phyloP scores from a whole-genome alignment of 2,329 filamentous ascomycete species.

The Microsporum canis region DNA sequence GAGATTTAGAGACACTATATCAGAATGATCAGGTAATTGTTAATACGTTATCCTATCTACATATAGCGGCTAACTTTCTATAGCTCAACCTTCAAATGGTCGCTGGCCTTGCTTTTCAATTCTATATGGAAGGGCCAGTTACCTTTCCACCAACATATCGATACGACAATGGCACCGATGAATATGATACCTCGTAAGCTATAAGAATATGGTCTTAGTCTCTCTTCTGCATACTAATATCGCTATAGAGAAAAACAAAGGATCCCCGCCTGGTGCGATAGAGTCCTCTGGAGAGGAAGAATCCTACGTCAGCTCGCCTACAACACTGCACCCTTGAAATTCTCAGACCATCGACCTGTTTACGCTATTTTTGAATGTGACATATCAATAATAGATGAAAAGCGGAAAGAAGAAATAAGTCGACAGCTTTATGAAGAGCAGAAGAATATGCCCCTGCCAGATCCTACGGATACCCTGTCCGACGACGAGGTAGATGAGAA shows the following conservation, averaged over 20 bases:
- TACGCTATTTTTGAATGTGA: conserved; percentile 79
- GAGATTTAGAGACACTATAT: conserved; percentile 68
- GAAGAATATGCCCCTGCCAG: conserved; percentile 36
- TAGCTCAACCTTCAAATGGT: conserved; percentile 94
- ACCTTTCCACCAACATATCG: conserved; percentile 91
- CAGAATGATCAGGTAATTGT: conserved; percentile 69
- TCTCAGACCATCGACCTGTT: conserved; percentile 94
- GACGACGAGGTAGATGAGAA: conserved; percentile 37
- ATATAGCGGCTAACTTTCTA: neutral
- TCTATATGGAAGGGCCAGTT: conserved; percentile 82
- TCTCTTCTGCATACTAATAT: conserved; percentile 21
- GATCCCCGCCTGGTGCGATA: conserved; percentile 95
- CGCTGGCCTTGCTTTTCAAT: conserved; percentile 75
- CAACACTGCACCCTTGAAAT: conserved; percentile 65
- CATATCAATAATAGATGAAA: conserved; percentile 70
- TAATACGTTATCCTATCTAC: conserved; percentile 7
- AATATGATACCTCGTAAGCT: conserved; percentile 76
- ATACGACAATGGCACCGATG: conserved; percentile 77
- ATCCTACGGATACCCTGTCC: conserved; percentile 13
- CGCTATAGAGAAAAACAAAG: conserved; percentile 67
- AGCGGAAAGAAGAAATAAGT: conserved; percentile 58
- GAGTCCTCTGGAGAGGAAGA: conserved; percentile 73
- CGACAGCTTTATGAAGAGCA: conserved; percentile 60
- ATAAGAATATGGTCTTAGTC: neutral
- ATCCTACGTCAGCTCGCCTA: conserved; percentile 77